A percentile compares a stretch with the other conserved stretches of the same genome.
These are phyloP conservation scores for Backusella australiensis DNA, from an alignment of 192 early-diverging fungal genomes.

Conservation along the genomic window DNA sequence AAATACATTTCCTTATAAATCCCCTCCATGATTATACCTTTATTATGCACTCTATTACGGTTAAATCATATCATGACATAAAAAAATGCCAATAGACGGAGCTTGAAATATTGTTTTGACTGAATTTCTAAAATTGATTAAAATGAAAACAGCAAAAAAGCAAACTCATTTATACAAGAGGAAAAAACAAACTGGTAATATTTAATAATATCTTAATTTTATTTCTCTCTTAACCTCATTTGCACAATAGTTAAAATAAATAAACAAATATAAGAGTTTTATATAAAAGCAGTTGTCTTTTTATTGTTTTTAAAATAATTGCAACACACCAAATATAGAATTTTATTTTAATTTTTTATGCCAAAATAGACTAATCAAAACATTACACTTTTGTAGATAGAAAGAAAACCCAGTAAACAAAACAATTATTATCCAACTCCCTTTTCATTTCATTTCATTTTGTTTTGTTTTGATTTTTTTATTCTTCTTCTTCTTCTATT, in stretches of 20 bases:
- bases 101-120: background rate
- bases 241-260: background rate
- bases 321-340: background rate
- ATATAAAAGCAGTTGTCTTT: background rate
- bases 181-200: background rate
- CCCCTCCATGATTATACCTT: too few species aligned
- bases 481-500: background rate
- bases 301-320: background rate
- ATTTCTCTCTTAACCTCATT: background rate
- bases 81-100: background rate
- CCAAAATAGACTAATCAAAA: constrained; percentile 1
- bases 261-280: background rate
- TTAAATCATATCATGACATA: background rate
- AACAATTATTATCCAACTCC: background rate
- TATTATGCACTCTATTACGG: too few species aligned
- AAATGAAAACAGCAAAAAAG: background rate
- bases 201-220: background rate
- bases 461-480: too few species aligned
- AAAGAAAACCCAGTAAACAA: background rate
- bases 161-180: background rate
- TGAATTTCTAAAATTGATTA: background rate
- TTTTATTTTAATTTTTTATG: background rate
- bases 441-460: too few species aligned
- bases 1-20: too few species aligned
- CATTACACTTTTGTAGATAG: background rate